phyloP scores from a whole-genome alignment of 768 basidiomycete genomes.

The Tylopilus subfusipes region DNA sequence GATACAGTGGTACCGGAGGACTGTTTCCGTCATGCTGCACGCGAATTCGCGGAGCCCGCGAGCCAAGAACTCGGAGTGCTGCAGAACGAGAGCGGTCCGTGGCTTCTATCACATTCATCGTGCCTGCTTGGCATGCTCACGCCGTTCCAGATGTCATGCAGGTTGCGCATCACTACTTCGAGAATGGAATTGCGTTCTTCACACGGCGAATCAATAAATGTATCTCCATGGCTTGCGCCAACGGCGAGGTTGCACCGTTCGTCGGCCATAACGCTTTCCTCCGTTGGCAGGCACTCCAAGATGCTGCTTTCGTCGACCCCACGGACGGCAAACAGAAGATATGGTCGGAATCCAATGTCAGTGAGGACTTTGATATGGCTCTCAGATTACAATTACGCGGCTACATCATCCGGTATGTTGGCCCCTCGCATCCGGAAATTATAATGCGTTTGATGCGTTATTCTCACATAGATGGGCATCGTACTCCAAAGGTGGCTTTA shows the following conservation, averaged over 20 bases:
- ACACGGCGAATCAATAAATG: conserved; percentile 82
- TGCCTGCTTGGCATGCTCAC: conserved; percentile 2
- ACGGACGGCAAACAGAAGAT: conserved; percentile 59
- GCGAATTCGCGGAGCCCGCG: conserved; percentile 78
- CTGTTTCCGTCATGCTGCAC: conserved; percentile 86
- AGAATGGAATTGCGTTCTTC: conserved; percentile 86
- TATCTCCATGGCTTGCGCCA: conserved; percentile 76
- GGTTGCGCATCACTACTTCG: conserved; percentile 80
- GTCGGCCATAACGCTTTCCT: conserved; percentile 89
- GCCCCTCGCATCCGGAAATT: neutral
- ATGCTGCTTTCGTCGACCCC: conserved; percentile 69
- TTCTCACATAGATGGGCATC: conserved; percentile 58
- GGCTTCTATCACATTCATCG: conserved; percentile 27
- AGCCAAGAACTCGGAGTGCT: conserved; percentile 66
- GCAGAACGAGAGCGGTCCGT: conserved; percentile 78
- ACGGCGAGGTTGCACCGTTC: conserved; percentile 74
- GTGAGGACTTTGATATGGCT: conserved; percentile 71
- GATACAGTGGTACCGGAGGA: conserved; percentile 90
- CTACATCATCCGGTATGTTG: conserved; percentile 59
- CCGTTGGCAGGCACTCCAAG: conserved; percentile 86
- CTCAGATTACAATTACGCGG: conserved; percentile 56
- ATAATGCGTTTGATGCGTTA: neutral
- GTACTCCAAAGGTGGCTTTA: conserved; percentile 81
- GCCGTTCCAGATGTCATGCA: conserved; percentile 71
- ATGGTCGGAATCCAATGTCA: conserved; percentile 66